Evolutionary conservation across 2,329 filamentous ascomycete genomes (phyloP), one percentile per base, ranked within the genome.

Genomic region (Aspergillus phoenicis): DNA sequence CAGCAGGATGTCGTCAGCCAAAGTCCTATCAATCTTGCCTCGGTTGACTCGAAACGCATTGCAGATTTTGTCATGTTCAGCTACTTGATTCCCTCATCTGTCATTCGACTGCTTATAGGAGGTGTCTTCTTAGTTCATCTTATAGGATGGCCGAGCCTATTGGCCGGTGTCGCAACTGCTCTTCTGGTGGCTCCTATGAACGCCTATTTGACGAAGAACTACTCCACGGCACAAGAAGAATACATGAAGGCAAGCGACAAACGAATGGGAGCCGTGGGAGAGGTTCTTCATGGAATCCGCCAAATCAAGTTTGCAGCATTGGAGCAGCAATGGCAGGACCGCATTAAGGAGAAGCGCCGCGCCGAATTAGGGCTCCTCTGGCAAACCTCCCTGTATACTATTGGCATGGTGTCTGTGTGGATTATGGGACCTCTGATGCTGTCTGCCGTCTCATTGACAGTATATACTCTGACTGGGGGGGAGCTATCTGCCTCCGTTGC

Each of bases 261-360:
- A 61, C 93, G 93, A 73, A 83, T 91, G 73, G 87, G 84, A 0
- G 83, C 91, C 13, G 84, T 93, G 20, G 90, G 89, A 2, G 90
- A 93, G 73, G 89, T 88, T 1, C 78, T 93, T 1, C 85, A 89
- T 67, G 90, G 90, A 4, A 93, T 93, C 65, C 85, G 90, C 1
- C 90, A 93, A 74, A 92, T 93, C 78, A 93, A 93, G 70, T 92
- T 93, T 67, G 89, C 89, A 1, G 90, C 90, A 0, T 77, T 91
- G 1, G 91, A 93, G 73, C 78, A 81, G 30, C 86, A 91, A 67
- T 93, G 90, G 90, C 85, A 91, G 71, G 80, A 82, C 30, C 89
- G 88, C 59, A 90, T 93, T 72, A 75, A 82, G 62, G 75, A 83
- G 66, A 85, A 87, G 13, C 81, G 91, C 68, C 83, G 87, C 52